Evolutionary conservation across 345 rosid species (phyloP).

Genomic region (Psidium guajava): DNA sequence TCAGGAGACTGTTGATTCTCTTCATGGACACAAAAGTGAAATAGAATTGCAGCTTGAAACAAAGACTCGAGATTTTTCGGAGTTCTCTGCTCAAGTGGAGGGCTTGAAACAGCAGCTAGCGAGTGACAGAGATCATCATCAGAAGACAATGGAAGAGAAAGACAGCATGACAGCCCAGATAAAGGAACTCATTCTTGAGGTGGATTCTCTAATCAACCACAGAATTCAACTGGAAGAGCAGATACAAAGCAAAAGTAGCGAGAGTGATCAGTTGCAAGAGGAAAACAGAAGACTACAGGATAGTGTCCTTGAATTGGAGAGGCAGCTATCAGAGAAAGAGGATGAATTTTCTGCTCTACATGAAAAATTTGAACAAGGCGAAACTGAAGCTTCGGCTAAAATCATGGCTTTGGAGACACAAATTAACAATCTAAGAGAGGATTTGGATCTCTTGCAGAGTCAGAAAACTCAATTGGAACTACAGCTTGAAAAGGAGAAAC

Average conservation of each 20-base stretch:
- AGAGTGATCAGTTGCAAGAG: slow-evolving; percentile 31
- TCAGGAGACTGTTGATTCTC: not conserved
- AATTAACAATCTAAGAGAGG: slow-evolving; percentile 31
- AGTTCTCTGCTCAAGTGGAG: slow-evolving; percentile 15
- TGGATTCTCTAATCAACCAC: slow-evolving; percentile 31
- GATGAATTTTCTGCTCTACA: slow-evolving; percentile 30
- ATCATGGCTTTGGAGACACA: slow-evolving; percentile 26
- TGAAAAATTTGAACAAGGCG: slow-evolving; percentile 19
- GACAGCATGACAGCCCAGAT: slow-evolving; percentile 22
- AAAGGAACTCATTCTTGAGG: slow-evolving; percentile 23
- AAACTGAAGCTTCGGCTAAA: slow-evolving; percentile 35
- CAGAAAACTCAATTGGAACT: slow-evolving; percentile 29
- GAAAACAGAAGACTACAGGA: slow-evolving; percentile 17
- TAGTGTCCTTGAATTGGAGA: slow-evolving; percentile 23
- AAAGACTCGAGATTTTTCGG: slow-evolving; percentile 3
- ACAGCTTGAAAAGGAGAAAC: slow-evolving; percentile 42
- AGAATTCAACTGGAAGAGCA: slow-evolving; percentile 38
- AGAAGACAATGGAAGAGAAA: slow-evolving; percentile 30
- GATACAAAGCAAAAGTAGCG: slow-evolving; percentile 17
- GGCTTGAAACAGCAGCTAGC: slow-evolving; percentile 28
- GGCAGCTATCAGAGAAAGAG: slow-evolving; percentile 17
- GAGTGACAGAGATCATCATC: slow-evolving; percentile 22
- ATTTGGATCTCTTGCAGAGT: slow-evolving; percentile 30
- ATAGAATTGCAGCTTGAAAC: slow-evolving; percentile 5
- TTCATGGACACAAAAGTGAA: slow-evolving; percentile 1